A percentile compares a stretch with the other conserved stretches of the same genome.
Evolutionary conservation across 2,329 filamentous ascomycete genomes (phyloP).

Genomic region (Huntiella savannae): DNA sequence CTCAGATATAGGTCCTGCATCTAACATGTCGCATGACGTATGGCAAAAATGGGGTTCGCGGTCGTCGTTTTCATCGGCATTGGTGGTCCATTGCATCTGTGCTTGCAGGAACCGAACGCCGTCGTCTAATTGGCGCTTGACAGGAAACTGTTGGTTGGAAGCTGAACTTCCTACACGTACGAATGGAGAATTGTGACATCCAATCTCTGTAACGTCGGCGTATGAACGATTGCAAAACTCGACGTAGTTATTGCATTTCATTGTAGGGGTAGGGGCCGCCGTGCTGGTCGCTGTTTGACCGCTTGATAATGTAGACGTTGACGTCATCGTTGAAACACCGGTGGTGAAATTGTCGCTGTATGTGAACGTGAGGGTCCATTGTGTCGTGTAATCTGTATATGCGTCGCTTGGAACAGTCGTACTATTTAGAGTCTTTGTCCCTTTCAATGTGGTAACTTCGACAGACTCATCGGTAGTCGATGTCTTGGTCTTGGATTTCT

Average conservation of each 20-base stretch:
- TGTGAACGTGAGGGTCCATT: constrained; percentile 20
- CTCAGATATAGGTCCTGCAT: constrained; percentile 57
- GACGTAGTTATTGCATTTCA: constrained; percentile 59
- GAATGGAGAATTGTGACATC: constrained; percentile 69
- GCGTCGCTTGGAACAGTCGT: constrained; percentile 23
- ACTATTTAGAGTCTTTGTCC: constrained; percentile 22
- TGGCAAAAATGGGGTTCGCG: constrained; percentile 59
- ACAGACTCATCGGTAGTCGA: background rate
- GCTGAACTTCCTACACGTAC: constrained; percentile 49
- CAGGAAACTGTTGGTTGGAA: constrained; percentile 52
- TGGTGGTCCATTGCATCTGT: constrained; percentile 39
- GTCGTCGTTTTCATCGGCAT: constrained; percentile 22
- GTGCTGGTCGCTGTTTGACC: constrained; percentile 24
- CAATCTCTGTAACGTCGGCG: constrained; percentile 63
- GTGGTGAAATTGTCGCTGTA: constrained; percentile 13
- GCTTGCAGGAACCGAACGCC: constrained; percentile 47
- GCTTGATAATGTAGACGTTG: constrained; percentile 20
- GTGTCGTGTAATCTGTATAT: constrained; percentile 26
- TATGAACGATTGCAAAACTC: constrained; percentile 63
- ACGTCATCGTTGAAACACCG: constrained; percentile 18
- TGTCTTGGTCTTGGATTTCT: background rate
- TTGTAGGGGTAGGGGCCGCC: constrained; percentile 44
- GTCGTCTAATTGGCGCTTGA: constrained; percentile 57
- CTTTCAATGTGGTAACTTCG: constrained; percentile 20
- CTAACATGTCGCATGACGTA: constrained; percentile 61